These are phyloP conservation scores for Chlorella vulgaris DNA, from an alignment of 139 green algal species.

Conservation along the genomic window DNA sequence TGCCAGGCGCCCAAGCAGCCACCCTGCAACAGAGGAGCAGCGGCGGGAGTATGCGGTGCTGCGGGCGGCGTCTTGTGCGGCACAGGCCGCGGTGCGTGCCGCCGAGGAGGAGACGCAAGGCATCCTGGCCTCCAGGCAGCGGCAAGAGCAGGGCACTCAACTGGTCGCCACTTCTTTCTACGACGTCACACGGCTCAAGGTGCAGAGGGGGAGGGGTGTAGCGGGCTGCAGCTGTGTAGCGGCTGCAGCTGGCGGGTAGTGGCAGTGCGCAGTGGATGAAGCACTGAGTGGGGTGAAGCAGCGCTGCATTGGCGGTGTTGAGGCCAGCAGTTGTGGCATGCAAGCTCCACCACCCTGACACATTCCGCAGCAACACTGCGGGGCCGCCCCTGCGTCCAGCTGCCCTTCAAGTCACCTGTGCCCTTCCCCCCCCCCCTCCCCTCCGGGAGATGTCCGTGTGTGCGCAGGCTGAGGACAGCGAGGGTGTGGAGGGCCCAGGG, in stretches of 20 bases:
- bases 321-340: too few relatives aligned
- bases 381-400: not conserved
- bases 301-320: too few relatives aligned
- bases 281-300: too few relatives aligned
- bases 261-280: too few relatives aligned
- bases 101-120: slow-evolving; percentile 11
- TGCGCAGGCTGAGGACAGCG: slow-evolving; percentile 37
- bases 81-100: slow-evolving; percentile 5
- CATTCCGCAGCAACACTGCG: too few relatives aligned
- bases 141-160: slow-evolving; percentile 29
- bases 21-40: not conserved
- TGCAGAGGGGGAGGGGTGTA: not conserved
- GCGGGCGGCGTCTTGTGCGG: not conserved
- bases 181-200: slow-evolving; percentile 24
- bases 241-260: not conserved
- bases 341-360: too few relatives aligned
- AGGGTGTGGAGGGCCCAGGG: not conserved
- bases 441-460: too few relatives aligned
- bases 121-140: slow-evolving; percentile 1
- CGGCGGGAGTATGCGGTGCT: not conserved
- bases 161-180: slow-evolving; percentile 15
- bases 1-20: not conserved
- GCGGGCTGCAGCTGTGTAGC: not conserved
- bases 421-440: too few relatives aligned
- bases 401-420: too few relatives aligned